Base-by-base conservation (phyloP, 345 rosid species). In the Xanthoceras sorbifolium region DNA sequence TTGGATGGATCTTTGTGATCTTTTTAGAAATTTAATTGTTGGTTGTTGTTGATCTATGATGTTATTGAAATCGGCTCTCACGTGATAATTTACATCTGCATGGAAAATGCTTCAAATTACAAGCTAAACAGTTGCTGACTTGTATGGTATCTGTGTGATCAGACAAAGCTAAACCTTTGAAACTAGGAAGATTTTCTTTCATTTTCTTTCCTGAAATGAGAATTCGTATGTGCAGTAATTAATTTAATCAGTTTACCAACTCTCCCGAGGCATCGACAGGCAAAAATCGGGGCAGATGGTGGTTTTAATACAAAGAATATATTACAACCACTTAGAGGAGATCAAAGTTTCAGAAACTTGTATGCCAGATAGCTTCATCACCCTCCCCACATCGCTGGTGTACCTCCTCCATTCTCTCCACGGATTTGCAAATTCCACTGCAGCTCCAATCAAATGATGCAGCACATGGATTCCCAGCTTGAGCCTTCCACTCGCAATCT, bases 401-500 rank as follows among this genome's bases (percentile, higher is more conserved):
- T 77, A 91, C 94, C 73, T 86, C 94, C 29, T 86, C 85, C 76
- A 91, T 90, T 69, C 91, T 88, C 76, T 91, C 92, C 71, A 88
- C 91, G 0, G 97, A 88, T 82, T 85, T 87, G 84, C 97, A 91
- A 31, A 91, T 77, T 80, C 94, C 92, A 4, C 97, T 90, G 80
- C 97, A 90, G 32, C 87, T 91, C 94, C 97, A 91, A 40, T 91
- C 97, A 29, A 90, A 91, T 10, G 97, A 91, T 52, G 97, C 97
- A 2, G 88, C 97, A 36, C 97, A 91, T 0, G 91, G 88, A 70
- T 91, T 90, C 5, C 94, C 97, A 0, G 97, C 97, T 64, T 91
- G 97, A 71, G 90, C 91, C 74, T 91, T 90, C 97, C 92, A 88
- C 67, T 91, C 94, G 57, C 97, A 91, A 81, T 91, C 97, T 91